A percentile compares a stretch with the other conserved stretches of the same genome.
Conservation (phyloP, 495 filamentous ascomycete genomes). For the Penicillium turbatum region DNA sequence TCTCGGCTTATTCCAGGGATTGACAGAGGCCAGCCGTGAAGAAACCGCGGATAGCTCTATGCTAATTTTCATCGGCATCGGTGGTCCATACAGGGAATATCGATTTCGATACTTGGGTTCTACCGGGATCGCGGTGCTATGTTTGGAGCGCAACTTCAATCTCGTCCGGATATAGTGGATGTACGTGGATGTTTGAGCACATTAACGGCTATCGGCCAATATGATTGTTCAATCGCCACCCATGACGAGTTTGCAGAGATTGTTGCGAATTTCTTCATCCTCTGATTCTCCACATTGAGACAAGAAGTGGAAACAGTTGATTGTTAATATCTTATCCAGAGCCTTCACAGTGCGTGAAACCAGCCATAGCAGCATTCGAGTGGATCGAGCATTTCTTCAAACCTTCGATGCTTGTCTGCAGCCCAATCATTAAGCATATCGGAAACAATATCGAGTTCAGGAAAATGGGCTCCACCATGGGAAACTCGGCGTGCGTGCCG, state of each 20-base stretch:
- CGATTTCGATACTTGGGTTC: no score
- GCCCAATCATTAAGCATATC: not conserved
- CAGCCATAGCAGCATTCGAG: not conserved
- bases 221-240: not conserved
- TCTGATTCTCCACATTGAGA: not conserved
- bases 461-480: not conserved
- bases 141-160: no score
- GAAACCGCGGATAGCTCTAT: no score
- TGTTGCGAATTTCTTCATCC: not conserved
- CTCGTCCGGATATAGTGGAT: no score
- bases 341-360: not conserved
- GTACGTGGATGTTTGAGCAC: not conserved
- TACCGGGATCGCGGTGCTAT: no score
- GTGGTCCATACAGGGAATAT: no score
- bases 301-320: not conserved
- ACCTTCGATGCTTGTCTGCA: not conserved
- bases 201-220: not conserved
- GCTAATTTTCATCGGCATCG: no score
- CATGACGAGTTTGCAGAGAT: not conserved
- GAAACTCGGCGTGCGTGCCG: conserved; percentile 9
- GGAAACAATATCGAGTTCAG: not conserved
- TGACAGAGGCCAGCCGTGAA: no score
- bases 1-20: not conserved
- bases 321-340: not conserved
- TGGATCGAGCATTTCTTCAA: not conserved